A percentile compares a stretch with the other conserved stretches of the same genome.
These are phyloP conservation scores for Paramyrothecium sp. DNA, from an alignment of 2,329 filamentous ascomycete genomes.

Conservation along the genomic window DNA sequence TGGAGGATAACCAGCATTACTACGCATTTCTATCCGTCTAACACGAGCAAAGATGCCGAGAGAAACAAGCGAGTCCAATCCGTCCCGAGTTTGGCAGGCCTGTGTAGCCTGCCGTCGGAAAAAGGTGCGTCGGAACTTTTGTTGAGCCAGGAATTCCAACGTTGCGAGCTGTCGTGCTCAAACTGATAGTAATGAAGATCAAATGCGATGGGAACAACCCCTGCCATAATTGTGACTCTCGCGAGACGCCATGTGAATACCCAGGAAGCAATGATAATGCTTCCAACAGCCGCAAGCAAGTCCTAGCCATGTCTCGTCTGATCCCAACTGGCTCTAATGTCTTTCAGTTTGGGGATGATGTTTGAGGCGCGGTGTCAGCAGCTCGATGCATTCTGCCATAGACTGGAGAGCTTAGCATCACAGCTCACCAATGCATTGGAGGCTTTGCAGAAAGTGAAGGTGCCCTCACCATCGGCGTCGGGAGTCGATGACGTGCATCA, in stretches of 20 bases:
- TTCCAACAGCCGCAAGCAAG: constrained; percentile 14
- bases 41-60: neutral
- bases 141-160: too few species aligned
- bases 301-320: neutral
- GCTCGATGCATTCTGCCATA: constrained; percentile 17
- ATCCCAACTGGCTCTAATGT: neutral
- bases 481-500: constrained; percentile 9
- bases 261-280: constrained; percentile 19
- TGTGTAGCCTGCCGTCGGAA: constrained; percentile 16
- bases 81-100: constrained; percentile 11
- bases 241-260: constrained; percentile 16
- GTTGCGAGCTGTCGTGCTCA: neutral
- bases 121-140: constrained; percentile 12
- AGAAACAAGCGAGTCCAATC: neutral
- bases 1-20: too few species aligned
- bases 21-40: too few species aligned
- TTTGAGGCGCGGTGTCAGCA: constrained; percentile 20
- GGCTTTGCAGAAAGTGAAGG: neutral
- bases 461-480: neutral
- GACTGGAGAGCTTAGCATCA: constrained; percentile 15
- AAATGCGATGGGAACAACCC: constrained; percentile 23
- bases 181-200: constrained; percentile 11
- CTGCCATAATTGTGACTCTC: constrained; percentile 20
- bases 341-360: constrained; percentile 3
- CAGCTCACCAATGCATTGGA: constrained; percentile 9